A percentile compares a stretch with the other conserved stretches of the same genome.
phyloP scores from a whole-genome alignment of 2,329 filamentous ascomycete genomes.

The Sordariomycetes sp. region DNA sequence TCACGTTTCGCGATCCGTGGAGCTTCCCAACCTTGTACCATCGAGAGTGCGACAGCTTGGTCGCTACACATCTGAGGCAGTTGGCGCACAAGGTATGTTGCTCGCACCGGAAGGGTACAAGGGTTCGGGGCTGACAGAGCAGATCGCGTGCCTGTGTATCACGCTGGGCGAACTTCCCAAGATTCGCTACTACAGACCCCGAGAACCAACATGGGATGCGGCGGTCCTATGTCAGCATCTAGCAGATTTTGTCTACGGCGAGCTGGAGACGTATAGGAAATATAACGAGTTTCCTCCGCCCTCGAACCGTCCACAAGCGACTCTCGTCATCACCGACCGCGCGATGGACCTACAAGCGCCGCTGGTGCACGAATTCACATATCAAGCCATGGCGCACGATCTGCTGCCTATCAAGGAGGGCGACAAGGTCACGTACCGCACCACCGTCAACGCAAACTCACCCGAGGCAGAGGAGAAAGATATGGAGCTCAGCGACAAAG shows the following conservation, averaged over 20 bases:
- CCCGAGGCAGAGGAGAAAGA: slow-evolving; percentile 71
- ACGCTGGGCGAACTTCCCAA: slow-evolving; percentile 89
- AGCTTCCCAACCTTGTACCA: slow-evolving; percentile 93
- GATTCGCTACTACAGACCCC: slow-evolving; percentile 82
- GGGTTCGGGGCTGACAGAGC: slow-evolving; percentile 2
- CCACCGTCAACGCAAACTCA: slow-evolving; percentile 66
- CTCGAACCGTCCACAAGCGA: slow-evolving; percentile 68
- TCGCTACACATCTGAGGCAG: slow-evolving; percentile 73
- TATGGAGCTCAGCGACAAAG: slow-evolving; percentile 82
- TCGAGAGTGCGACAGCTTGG: slow-evolving; percentile 75
- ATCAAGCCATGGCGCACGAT: slow-evolving; percentile 97
- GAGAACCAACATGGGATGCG: slow-evolving; percentile 71
- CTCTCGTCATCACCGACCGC: slow-evolving; percentile 80
- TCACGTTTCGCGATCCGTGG: slow-evolving; percentile 90
- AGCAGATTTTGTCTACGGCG: slow-evolving; percentile 83
- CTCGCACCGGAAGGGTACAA: background rate
- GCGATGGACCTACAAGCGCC: slow-evolving; percentile 89
- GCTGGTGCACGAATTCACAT: slow-evolving; percentile 91
- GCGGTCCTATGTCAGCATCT: slow-evolving; percentile 79
- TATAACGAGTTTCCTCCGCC: slow-evolving; percentile 78
- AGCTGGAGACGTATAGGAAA: slow-evolving; percentile 81
- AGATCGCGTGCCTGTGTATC: slow-evolving; percentile 62
- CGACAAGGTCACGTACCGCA: slow-evolving; percentile 81
- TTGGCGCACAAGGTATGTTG: slow-evolving; percentile 75
- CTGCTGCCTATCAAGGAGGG: slow-evolving; percentile 79